Base-by-base conservation (phyloP, 2,329 filamentous ascomycete genomes). In the Fusarium duplospermum region DNA sequence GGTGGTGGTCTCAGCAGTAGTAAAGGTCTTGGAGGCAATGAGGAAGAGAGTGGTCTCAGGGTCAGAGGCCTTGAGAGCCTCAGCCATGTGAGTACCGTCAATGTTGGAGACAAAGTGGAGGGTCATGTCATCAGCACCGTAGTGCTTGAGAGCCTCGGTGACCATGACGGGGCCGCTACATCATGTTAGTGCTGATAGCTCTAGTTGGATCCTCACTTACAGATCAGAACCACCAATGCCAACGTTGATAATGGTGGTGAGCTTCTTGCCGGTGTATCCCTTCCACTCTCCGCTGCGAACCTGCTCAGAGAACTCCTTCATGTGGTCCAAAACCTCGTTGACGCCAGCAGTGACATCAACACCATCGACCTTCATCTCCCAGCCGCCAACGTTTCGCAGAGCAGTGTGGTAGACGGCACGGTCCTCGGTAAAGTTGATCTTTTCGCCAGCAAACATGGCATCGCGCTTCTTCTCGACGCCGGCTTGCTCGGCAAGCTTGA, bases 31-130 rank as follows among this genome's bases (percentile, higher is more conserved):
- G 85, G 96, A 98, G 66, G 96, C 96, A 78, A 99, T 91, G 78
- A 99, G 90, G 92, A 99, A 98, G 74, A 99, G 93, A n/a, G 96
- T 98, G 57, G 96, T 98, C 88, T 99, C 96, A 58, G 96, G 96
- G 84, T 99, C 92, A 10, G 96, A 97, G 79, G 92, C 86, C 82
- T 91, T 92, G 70, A 98, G 90, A 60, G 96, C 95, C 87, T 99
- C 96, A 57, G 95, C 94, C 83, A 98, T 94, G 87, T 99, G 96
- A 64, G 96, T 99, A 77, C 96, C 96, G 83, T 99, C 96, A 82
- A 99, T 98, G 90, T 99, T 99, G 87, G 96, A 98, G 78, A 99
- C 96, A 80, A 99, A 99, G 89, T 98, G 96, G 54, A 98, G 90
- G 74, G 92, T 98, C 87, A 95, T 90, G 84, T 93, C 92, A 71